Base-by-base conservation (phyloP, 169 alveolate species). In the Plasmodium coatneyi region DNA sequence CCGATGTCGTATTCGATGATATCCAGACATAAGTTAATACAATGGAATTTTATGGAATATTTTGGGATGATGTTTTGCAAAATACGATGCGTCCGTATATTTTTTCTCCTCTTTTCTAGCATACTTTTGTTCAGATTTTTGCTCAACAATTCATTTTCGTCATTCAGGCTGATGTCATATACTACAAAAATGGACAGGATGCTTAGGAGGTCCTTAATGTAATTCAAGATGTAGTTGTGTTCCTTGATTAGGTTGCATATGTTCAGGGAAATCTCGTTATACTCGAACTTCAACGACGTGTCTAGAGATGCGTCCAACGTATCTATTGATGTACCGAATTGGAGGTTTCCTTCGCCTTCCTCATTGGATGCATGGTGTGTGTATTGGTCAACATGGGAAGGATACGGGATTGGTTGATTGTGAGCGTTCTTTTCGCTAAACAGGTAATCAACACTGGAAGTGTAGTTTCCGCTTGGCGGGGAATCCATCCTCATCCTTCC, bases 1-100 rank as follows among this genome's bases (percentile, higher is more conserved):
- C 93, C 93, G 4, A 87, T 87, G 66, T 87, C 93, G 79, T 87
- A 87, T 79, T 87, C 93, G 10, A 87, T 87, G 3, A 87, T 79
- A n/a, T 87, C 93, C 1, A 87, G 39, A 28, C 93, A 87, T 36
- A 87, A 66, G 66, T 87, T 87, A 54, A 87, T 87, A n/a, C 93
- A 87, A 39, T 87, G 82, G 25, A 87, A 87, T 87, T 87, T 87
- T 4, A 87, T 87, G 9, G 90, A 79, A 66, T 87, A 87, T 66
- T 87, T 87, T 0, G 93, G 93, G 36, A 87, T 87, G 5, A 87
- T 87, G 41, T 87, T 87, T 87, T 87, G 93, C 12, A 87, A 66
- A 34, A 87, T 87, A 3, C 93, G 16, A 28, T 87, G 93, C 2
- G 89, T 87, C 66, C 93, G 54, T 30, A 87, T 87, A 56, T 41